These are phyloP conservation scores for Plectosphaerella sp. DNA, from an alignment of 2,329 filamentous ascomycete genomes.

Conservation along the genomic window DNA sequence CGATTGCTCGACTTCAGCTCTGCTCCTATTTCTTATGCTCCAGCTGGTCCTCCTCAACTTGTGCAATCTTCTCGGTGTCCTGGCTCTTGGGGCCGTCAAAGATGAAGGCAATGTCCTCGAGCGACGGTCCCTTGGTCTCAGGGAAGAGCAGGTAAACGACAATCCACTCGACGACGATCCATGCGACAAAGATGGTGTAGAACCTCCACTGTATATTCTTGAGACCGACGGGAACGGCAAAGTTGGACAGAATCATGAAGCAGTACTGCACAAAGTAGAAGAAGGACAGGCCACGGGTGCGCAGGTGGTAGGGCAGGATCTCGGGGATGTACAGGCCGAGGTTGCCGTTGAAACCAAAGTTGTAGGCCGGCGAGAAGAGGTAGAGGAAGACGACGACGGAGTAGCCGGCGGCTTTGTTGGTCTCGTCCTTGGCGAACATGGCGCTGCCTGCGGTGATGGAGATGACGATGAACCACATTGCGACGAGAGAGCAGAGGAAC, in stretches of 20 bases:
- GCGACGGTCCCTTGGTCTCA: slow-evolving; percentile 11
- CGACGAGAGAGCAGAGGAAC: slow-evolving; percentile 15
- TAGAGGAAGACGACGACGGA: slow-evolving; percentile 27
- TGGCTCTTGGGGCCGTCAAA: slow-evolving; percentile 5
- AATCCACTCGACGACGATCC: slow-evolving; percentile 17
- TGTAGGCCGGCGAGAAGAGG: slow-evolving; percentile 18
- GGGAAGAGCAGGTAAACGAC: slow-evolving; percentile 22
- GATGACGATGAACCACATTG: slow-evolving; percentile 10
- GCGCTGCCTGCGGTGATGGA: slow-evolving; percentile 11
- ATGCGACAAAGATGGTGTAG: slow-evolving; percentile 23
- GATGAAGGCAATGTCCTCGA: slow-evolving; percentile 12
- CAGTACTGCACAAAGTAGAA: neutral
- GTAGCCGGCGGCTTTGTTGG: slow-evolving; percentile 12
- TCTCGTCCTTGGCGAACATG: slow-evolving; percentile 9
- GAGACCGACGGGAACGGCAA: slow-evolving; percentile 28
- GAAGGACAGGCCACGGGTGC: slow-evolving; percentile 7
- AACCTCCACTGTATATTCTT: slow-evolving; percentile 24
- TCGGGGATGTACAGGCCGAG: slow-evolving; percentile 22
- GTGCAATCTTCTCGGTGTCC: no score
- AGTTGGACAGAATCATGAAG: slow-evolving; percentile 21
- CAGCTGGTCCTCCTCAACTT: no score
- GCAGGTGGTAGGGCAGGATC: slow-evolving; percentile 25
- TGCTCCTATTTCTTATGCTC: no score
- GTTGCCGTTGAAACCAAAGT: slow-evolving; percentile 10
- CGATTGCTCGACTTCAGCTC: no score